Evolutionary conservation across 2,329 filamentous ascomycete genomes (phyloP).

Genomic region (Trichophyton simii): DNA sequence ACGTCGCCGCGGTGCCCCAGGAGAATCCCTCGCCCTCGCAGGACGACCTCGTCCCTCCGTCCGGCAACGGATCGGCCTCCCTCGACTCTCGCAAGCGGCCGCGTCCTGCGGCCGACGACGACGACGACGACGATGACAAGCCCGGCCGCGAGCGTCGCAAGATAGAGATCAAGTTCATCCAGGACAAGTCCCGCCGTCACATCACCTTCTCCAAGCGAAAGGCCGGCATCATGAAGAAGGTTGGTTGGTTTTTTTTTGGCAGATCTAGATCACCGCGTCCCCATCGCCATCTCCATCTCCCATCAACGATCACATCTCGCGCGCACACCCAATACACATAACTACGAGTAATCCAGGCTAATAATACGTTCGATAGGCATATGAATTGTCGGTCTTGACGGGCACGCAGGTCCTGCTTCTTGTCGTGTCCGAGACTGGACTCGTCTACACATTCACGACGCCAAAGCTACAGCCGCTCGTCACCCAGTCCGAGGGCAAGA

Average conservation of each 20-base stretch:
- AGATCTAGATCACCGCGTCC: slow-evolving; percentile 10
- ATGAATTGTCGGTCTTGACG: slow-evolving; percentile 92
- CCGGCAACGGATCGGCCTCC: slow-evolving; percentile 55
- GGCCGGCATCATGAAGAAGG: slow-evolving; percentile 99
- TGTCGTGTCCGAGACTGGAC: slow-evolving; percentile 90
- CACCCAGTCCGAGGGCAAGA: slow-evolving; percentile 98
- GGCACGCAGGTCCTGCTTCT: slow-evolving; percentile 94
- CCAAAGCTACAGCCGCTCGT: slow-evolving; percentile 96
- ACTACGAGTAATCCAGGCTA: not conserved
- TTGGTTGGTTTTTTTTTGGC: slow-evolving; percentile 25
- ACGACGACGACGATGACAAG: slow-evolving; percentile 97
- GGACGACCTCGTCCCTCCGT: slow-evolving; percentile 53
- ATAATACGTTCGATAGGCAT: slow-evolving; percentile 50
- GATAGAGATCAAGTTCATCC: slow-evolving; percentile 99
- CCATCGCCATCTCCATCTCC: no score
- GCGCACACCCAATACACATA: not conserved
- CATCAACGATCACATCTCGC: not conserved
- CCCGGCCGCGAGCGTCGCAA: slow-evolving; percentile 94
- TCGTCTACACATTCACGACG: slow-evolving; percentile 97
- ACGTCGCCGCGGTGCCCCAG: slow-evolving; percentile 67
- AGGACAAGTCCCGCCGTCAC: slow-evolving; percentile 97
- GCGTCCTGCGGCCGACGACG: slow-evolving; percentile 69
- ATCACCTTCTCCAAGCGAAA: slow-evolving; percentile 99
- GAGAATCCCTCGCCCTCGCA: slow-evolving; percentile 62
- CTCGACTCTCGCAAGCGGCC: slow-evolving; percentile 72